Percentiles rank a stretch among this genome's conserved stretches.
Conservation (phyloP, 495 filamentous ascomycete species). For the Aspergillus cavernicola region DNA sequence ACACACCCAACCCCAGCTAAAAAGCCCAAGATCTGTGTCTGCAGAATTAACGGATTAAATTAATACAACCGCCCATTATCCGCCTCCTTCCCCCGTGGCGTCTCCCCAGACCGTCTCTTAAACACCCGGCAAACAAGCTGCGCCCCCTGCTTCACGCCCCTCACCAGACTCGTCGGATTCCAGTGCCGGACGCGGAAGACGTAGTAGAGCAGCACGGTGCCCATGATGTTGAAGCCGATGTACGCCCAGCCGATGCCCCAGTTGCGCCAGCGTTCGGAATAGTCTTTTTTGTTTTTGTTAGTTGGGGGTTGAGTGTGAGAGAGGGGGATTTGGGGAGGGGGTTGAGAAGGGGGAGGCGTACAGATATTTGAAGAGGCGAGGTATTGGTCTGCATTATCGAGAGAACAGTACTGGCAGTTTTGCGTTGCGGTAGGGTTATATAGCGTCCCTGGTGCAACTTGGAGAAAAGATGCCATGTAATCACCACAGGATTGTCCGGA, state of each 20-base stretch:
- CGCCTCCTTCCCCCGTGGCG: slow-evolving; percentile 60
- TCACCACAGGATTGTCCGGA: slow-evolving; percentile 45
- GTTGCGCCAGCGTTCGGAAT: slow-evolving; percentile 49
- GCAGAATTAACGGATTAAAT: too few relatives aligned
- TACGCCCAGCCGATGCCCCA: slow-evolving; percentile 54
- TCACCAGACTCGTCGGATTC: slow-evolving; percentile 35
- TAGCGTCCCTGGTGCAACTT: slow-evolving; percentile 33
- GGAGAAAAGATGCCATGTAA: slow-evolving; percentile 40
- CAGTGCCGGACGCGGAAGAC: slow-evolving; percentile 50
- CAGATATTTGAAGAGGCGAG: slow-evolving; percentile 44
- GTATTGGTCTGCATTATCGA: slow-evolving; percentile 46
- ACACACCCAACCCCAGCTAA: neutral
- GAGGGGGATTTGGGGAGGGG: too few relatives aligned
- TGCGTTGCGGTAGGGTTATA: slow-evolving; percentile 42
- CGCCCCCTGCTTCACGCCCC: slow-evolving; percentile 25
- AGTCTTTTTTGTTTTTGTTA: slow-evolving; percentile 22
- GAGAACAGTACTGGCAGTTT: slow-evolving; percentile 43
- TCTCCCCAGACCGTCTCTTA: slow-evolving; percentile 45
- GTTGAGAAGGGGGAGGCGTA: slow-evolving; percentile 17
- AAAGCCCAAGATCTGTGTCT: too few relatives aligned
- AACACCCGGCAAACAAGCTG: slow-evolving; percentile 36
- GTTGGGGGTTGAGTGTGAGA: neutral
- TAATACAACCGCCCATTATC: slow-evolving; percentile 36
- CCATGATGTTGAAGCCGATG: slow-evolving; percentile 47
- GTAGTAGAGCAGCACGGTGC: slow-evolving; percentile 50